phyloP scores from a whole-genome alignment of 2,329 filamentous ascomycete species.

The Neonectria neomacrospora region DNA sequence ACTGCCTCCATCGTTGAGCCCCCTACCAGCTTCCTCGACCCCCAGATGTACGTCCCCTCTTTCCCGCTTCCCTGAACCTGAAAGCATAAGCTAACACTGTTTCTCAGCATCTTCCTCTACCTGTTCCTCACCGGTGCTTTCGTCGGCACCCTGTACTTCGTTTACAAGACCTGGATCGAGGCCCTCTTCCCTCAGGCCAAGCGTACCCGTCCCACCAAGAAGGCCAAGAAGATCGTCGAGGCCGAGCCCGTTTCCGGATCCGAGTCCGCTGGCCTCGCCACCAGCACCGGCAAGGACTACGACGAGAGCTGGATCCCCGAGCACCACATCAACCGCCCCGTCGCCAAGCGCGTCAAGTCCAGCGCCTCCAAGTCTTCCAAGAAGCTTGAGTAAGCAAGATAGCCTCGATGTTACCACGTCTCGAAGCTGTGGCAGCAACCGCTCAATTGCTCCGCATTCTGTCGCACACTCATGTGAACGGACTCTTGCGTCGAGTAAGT shows the following conservation, averaged over 20 bases:
- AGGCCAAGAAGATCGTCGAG: slow-evolving; percentile 75
- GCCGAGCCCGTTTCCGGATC: slow-evolving; percentile 72
- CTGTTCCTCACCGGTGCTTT: slow-evolving; percentile 85
- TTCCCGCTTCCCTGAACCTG: neutral
- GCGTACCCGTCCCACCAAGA: slow-evolving; percentile 70
- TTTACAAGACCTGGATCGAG: slow-evolving; percentile 98
- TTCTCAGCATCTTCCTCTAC: slow-evolving; percentile 91
- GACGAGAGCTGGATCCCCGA: slow-evolving; percentile 95
- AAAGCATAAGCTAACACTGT: slow-evolving; percentile 43
- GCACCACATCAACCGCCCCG: slow-evolving; percentile 87
- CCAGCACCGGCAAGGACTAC: slow-evolving; percentile 77
- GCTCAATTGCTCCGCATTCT: slow-evolving; percentile 10
- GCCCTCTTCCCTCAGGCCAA: slow-evolving; percentile 94
- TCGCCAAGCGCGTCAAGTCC: slow-evolving; percentile 74
- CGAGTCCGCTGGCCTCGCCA: slow-evolving; percentile 76
- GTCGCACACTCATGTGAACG: slow-evolving; percentile 12
- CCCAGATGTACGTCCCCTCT: slow-evolving; percentile 81
- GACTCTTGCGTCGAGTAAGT: slow-evolving; percentile 23
- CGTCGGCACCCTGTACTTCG: slow-evolving; percentile 87
- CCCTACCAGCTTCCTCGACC: slow-evolving; percentile 91
- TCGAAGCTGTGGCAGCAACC: slow-evolving; percentile 4
- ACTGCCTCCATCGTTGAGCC: slow-evolving; percentile 89
- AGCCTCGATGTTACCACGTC: neutral
- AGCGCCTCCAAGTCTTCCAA: slow-evolving; percentile 60
- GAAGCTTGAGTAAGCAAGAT: slow-evolving; percentile 44